phyloP scores from a whole-genome alignment of 73 alveolate genomes.

The Durusdinium trenchii region DNA sequence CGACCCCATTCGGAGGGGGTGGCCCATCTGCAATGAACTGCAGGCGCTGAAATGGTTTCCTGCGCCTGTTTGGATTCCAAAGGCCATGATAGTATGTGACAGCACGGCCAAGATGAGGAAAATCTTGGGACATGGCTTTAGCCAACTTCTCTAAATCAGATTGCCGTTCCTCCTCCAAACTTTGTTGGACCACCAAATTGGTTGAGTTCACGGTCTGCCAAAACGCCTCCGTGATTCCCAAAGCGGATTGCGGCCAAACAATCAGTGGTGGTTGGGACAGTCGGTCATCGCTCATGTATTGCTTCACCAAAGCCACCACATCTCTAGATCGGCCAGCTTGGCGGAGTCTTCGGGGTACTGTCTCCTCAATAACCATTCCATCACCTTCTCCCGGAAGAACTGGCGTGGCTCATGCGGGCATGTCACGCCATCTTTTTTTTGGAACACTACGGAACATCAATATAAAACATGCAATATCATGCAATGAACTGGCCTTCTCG shows the following conservation, averaged over 20 bases:
- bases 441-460: background rate
- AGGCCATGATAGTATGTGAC: background rate
- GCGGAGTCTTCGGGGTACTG: background rate
- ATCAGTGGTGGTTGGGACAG: background rate
- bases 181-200: background rate
- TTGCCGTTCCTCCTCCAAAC: background rate
- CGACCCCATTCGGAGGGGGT: background rate
- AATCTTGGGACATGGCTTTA: background rate
- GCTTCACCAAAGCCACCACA: background rate
- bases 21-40: background rate
- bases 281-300: background rate
- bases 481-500: constrained; percentile 11
- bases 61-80: background rate
- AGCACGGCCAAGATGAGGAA: background rate
- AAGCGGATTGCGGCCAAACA: background rate
- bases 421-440: no score
- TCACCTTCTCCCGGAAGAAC: background rate
- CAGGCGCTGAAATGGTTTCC: background rate
- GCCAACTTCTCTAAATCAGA: background rate
- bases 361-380: background rate
- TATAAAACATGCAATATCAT: background rate
- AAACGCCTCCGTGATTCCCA: background rate
- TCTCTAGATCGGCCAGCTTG: background rate
- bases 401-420: no score
- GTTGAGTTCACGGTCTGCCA: background rate